phyloP scores from a whole-genome alignment of 2,329 filamentous ascomycete genomes.

The Pseudogymnoascus sp. region DNA sequence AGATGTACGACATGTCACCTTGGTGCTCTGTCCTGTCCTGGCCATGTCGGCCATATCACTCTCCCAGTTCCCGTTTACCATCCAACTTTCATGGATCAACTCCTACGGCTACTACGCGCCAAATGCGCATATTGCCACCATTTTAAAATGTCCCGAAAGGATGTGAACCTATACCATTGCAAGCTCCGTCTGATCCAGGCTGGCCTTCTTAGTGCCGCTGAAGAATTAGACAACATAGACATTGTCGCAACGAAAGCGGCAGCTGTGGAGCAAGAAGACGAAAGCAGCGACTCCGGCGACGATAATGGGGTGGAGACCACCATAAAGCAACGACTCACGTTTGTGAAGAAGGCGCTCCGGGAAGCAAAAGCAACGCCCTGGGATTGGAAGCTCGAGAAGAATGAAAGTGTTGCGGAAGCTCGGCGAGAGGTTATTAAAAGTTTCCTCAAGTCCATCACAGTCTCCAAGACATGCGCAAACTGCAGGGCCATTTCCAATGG shows the following conservation, averaged over 20 bases:
- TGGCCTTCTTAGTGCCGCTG: conserved; percentile 64
- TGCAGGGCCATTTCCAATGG: conserved; percentile 66
- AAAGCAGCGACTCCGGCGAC: conserved; percentile 24
- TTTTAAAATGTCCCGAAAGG: conserved; percentile 68
- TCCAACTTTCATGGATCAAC: conserved; percentile 91
- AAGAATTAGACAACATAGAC: conserved; percentile 38
- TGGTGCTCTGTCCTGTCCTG: conserved; percentile 72
- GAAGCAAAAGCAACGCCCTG: conserved; percentile 39
- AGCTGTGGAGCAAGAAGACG: conserved; percentile 15
- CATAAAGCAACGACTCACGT: conserved; percentile 52
- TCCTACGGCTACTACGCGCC: conserved; percentile 73
- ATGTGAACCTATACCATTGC: conserved; percentile 72
- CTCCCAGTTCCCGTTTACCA: conserved; percentile 91
- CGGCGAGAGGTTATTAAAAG: conserved; percentile 70
- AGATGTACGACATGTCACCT: conserved; percentile 92
- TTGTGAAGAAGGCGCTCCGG: conserved; percentile 65
- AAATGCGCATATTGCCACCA: conserved; percentile 88
- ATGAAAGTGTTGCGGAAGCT: conserved; percentile 72
- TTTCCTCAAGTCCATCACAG: conserved; percentile 67
- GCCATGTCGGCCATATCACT: conserved; percentile 91
- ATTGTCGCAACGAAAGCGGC: conserved; percentile 15
- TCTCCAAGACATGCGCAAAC: conserved; percentile 58
- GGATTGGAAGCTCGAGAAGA: conserved; percentile 50
- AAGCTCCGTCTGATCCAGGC: conserved; percentile 80
- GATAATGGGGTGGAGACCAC: conserved; percentile 37